Conservation (phyloP, 2,329 filamentous ascomycete species). For the Tolypocladium tropicale region DNA sequence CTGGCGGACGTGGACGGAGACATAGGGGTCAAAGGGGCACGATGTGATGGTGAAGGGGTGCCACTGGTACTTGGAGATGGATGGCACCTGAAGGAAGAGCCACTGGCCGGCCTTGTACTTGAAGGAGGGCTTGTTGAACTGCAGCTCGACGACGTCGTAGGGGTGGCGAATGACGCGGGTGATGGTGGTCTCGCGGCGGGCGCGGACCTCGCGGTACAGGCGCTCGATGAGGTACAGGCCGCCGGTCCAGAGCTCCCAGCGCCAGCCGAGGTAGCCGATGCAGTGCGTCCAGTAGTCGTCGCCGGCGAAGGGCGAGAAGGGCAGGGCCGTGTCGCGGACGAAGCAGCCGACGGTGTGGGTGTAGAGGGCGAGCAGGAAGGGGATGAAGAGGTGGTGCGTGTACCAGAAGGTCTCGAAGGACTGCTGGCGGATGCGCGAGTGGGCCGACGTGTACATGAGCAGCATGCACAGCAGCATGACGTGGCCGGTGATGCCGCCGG, state of each 20-base stretch:
- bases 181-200: slow-evolving; percentile 76
- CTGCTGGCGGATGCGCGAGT: slow-evolving; percentile 88
- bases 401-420: slow-evolving; percentile 99
- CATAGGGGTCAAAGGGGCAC: slow-evolving; percentile 89
- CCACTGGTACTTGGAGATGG: slow-evolving; percentile 85
- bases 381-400: slow-evolving; percentile 96
- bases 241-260: slow-evolving; percentile 87
- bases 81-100: slow-evolving; percentile 91
- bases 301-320: slow-evolving; percentile 74
- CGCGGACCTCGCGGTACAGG: slow-evolving; percentile 81
- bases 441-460: slow-evolving; percentile 93
- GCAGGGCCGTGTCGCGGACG: slow-evolving; percentile 62
- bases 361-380: slow-evolving; percentile 87
- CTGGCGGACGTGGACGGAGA: slow-evolving; percentile 90
- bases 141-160: slow-evolving; percentile 94
- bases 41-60: slow-evolving; percentile 99
- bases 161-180: slow-evolving; percentile 91
- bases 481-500: slow-evolving; percentile 89
- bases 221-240: slow-evolving; percentile 80
- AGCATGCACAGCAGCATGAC: slow-evolving; percentile 99
- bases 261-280: slow-evolving; percentile 90
- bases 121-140: slow-evolving; percentile 94
- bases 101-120: slow-evolving; percentile 97
- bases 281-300: slow-evolving; percentile 82
- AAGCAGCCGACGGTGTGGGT: slow-evolving; percentile 96